Conservation (phyloP, 441 rosid species). For the Capsella rubella region DNA sequence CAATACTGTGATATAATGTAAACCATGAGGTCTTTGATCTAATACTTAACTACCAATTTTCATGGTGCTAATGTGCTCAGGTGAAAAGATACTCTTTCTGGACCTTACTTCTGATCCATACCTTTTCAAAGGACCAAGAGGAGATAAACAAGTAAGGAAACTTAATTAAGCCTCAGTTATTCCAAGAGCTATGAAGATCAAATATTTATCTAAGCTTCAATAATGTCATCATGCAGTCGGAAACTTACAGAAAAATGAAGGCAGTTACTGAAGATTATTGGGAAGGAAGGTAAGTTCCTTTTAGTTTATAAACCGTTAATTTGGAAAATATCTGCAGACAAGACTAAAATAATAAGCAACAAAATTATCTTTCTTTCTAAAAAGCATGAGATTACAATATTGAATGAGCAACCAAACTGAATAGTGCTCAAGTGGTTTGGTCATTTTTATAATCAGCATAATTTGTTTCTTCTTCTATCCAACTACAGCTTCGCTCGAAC, state of each 20-base stretch:
- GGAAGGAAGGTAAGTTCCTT: constrained; percentile 82
- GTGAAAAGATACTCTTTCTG: constrained; percentile 82
- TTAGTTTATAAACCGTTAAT: background rate
- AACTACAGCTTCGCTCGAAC: constrained; percentile 83
- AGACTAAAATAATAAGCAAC: background rate
- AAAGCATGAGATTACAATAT: constrained; percentile 12
- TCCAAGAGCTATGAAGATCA: background rate
- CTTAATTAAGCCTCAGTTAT: background rate
- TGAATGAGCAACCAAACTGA: background rate
- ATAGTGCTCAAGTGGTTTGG: constrained; percentile 15
- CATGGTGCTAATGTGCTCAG: constrained; percentile 47
- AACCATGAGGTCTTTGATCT: constrained; percentile 3
- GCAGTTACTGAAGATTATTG: constrained; percentile 78
- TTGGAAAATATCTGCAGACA: constrained; percentile 6
- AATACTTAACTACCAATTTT: background rate
- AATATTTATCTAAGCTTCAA: constrained; percentile 21
- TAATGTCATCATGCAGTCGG: constrained; percentile 61
- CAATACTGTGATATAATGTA: constrained; percentile 4
- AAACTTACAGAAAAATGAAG: constrained; percentile 92
- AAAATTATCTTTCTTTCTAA: constrained; percentile 4
- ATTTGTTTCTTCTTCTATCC: constrained; percentile 17
- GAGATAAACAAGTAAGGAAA: constrained; percentile 80
- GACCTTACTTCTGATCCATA: constrained; percentile 87
- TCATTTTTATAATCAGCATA: background rate
- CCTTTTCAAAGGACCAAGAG: constrained; percentile 90